Evolutionary conservation across 1,284 basidiomycete genomes (phyloP).

Genomic region (Boletus mariae): DNA sequence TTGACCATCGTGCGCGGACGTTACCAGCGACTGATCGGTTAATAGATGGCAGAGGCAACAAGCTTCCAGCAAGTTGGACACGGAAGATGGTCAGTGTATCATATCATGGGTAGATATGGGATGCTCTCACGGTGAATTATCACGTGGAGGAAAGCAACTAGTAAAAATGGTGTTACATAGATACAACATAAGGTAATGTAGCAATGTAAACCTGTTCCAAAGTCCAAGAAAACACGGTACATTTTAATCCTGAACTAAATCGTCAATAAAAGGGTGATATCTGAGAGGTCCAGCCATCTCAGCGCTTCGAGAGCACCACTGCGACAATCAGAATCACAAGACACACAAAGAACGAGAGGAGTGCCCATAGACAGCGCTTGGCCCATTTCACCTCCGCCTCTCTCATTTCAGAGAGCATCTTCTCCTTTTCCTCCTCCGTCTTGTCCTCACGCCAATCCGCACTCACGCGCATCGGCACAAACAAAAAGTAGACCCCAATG

Average conservation of each 20-base stretch:
- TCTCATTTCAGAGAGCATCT: conserved; percentile 37
- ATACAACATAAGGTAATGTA: conserved; percentile 13
- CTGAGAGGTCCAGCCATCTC: conserved; percentile 16
- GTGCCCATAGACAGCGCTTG: conserved; percentile 37
- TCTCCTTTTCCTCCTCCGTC: conserved; percentile 35
- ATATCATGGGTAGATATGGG: too few relatives aligned
- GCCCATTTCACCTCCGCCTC: conserved; percentile 40
- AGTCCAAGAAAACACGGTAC: conserved; percentile 8
- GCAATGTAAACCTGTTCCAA: background rate
- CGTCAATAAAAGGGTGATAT: conserved; percentile 2
- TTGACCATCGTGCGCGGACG: conserved; percentile 25
- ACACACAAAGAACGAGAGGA: conserved; percentile 25
- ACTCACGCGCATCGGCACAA: conserved; percentile 37
- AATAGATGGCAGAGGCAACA: background rate
- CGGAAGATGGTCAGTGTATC: too few relatives aligned
- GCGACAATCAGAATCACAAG: conserved; percentile 22
- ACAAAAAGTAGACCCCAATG: conserved; percentile 37
- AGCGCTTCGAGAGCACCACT: conserved; percentile 21
- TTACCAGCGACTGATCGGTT: background rate
- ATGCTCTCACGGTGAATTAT: background rate
- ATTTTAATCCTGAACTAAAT: background rate
- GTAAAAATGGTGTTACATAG: background rate
- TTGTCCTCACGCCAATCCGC: conserved; percentile 39
- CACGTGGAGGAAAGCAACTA: background rate
- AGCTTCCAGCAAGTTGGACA: too few relatives aligned